Base-by-base conservation (phyloP, 2,329 filamentous ascomycete genomes). In the Annulohypoxylon truncatum region DNA sequence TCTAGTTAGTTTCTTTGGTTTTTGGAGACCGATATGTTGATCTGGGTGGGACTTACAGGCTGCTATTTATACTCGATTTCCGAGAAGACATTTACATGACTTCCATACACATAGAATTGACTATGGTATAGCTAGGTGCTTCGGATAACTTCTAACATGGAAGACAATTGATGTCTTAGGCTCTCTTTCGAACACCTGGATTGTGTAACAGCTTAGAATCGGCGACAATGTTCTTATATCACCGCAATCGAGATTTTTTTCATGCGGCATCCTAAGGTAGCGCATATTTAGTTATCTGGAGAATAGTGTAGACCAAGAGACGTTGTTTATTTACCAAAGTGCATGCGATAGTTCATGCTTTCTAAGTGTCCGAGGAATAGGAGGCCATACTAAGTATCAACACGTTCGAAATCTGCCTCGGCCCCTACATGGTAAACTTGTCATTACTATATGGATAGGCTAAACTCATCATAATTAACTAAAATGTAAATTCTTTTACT, bases 371-470 rank as follows among this genome's bases (percentile, higher is more conserved):
- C 10, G 13, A 40, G 20, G 5, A 44, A 44, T 44, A 52, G 20
- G 15, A 24, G 18, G 4, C 29, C 20, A 26, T 29, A 47, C 28
- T 10, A n/a, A n/a, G n/a, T 51, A 13, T 7, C 6, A 29, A 40
- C 20, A 35, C 31, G 22, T 33, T 52, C 10, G 20, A 53, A 28
- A 48, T 28, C 12, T 6, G 22, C 22, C 18, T 31, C 28, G 18
- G 24, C 20, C 3, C 18, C 9, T 7, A 29, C 58, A 28, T 24
- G 40, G 22, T n/a, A 46, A 22, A 35, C 44, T 62, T 56, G 52
- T 67, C 55, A 67, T 64, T 63, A 61, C 38, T 67, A 61, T 55
- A 47, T 42, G 33, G 51, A 47, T 58, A 51, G 18, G 54, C 28
- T 42, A 42, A 47, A 61, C 31, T 64, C 56, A 29, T 63, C 60